Evolutionary conservation across 225 moss, liverwort and hornwort species (phyloP).

Genomic region (Neckera pumila): DNA sequence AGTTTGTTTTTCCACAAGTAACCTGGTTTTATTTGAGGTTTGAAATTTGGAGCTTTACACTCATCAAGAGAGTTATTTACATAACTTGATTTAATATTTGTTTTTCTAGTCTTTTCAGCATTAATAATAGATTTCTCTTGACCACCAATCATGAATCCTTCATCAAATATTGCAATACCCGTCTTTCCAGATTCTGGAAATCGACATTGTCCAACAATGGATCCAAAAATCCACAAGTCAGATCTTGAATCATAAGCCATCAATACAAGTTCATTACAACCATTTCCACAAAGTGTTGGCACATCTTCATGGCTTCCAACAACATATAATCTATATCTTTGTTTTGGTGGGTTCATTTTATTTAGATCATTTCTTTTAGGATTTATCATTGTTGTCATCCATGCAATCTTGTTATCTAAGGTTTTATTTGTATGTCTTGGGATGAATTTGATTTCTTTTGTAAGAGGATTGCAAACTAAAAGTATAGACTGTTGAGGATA

Average conservation of each 20-base stretch:
- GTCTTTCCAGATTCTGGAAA: slow-evolving; percentile 2
- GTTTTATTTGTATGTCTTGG: slow-evolving; percentile 19
- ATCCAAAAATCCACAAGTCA: neutral
- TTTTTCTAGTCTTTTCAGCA: neutral
- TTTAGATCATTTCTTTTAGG: neutral
- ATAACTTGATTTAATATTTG: neutral
- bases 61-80: neutral
- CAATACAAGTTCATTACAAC: slow-evolving; percentile 7
- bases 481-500: slow-evolving; percentile 29
- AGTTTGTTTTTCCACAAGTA: neutral
- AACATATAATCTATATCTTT: slow-evolving; percentile 9
- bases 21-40: neutral
- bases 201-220: neutral
- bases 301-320: slow-evolving; percentile 1
- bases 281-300: neutral
- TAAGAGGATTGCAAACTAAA: slow-evolving; percentile 21
- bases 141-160: slow-evolving; percentile 10
- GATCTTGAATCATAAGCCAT: slow-evolving; percentile 28
- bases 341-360: neutral
- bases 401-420: slow-evolving; percentile 6
- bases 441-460: slow-evolving; percentile 17
- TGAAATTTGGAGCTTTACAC: neutral
- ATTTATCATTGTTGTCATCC: neutral
- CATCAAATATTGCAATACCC: slow-evolving; percentile 9
- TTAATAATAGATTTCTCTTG: neutral